Evolutionary conservation across 805 yeast genomes (phyloP), one percentile per base, ranked within the genome.

Genomic region (Metschnikowia borealis): DNA sequence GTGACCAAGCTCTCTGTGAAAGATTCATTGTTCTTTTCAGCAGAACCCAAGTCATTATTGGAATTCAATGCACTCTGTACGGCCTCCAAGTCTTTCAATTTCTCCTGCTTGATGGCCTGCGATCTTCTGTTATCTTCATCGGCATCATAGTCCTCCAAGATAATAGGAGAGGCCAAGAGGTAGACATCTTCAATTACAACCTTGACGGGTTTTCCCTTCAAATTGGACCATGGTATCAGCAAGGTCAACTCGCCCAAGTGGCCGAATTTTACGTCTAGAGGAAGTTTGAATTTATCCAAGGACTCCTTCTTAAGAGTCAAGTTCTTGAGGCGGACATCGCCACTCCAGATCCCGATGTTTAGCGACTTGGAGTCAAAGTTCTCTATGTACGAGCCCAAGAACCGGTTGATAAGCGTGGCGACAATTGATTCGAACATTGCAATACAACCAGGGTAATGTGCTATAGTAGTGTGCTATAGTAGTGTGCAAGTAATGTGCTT

Each of bases 311-410:
- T 89, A 52, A 94, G 73, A 50, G 84, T 79, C 54, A 95, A 77
- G 64, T 91, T 84, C 54, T 77, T 78, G 48, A 94, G 74, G 64
- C 88, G 88, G 31, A 91, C 98, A 73, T 94, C 98, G 35, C 99
- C 99, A 61, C 90, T 82, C 96, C 98, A 91, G 33, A 94, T 90
- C 5, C 98, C 99, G 49, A 94, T 91, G 60, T 94, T 91, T 61
- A 94, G 73, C 63, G 94, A 97, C 58, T 87, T 88, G 15, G 98
- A 90, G 70, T 94, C 99, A 67, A 94, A 94, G 68, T 95, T 88
- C 69, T 95, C 96, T 44, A 92, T 90, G 66, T 90, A 89, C 31
- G 82, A 75, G 1, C 89, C 89, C 39, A 84, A 64, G 51, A 83
- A 75, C 55, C 85, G 63, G 62, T 84, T 84, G 52, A 84, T 72